These are phyloP conservation scores for Zalaria sp. DNA, from an alignment of 2,329 filamentous ascomycete genomes.

Conservation along the genomic window DNA sequence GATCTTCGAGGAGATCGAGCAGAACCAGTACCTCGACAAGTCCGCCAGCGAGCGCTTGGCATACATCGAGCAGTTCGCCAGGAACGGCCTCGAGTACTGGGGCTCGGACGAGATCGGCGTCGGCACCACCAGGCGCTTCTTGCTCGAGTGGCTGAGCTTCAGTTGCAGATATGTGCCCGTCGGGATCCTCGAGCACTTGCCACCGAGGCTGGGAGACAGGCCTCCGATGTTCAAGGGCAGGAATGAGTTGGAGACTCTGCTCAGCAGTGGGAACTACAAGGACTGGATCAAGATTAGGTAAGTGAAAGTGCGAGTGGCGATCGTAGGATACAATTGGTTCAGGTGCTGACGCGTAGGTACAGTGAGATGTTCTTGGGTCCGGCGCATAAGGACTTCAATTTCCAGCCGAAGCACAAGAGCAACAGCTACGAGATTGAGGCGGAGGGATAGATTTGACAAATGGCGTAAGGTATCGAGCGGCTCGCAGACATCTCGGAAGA, in stretches of 20 bases:
- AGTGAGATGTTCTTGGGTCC: conserved; percentile 98
- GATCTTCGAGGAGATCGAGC: conserved; percentile 93
- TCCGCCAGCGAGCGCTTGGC: conserved; percentile 71
- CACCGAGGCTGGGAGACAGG: conserved; percentile 77
- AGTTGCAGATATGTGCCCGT: conserved; percentile 82
- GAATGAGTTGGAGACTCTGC: conserved; percentile 84
- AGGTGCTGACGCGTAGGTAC: background rate
- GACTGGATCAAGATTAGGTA: conserved; percentile 99
- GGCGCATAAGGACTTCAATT: conserved; percentile 78
- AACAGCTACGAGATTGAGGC: conserved; percentile 77
- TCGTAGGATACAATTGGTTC: conserved; percentile 17
- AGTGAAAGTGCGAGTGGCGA: conserved; percentile 20
- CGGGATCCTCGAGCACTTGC: conserved; percentile 75
- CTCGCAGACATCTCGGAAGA: too few relatives aligned
- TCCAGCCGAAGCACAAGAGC: conserved; percentile 95
- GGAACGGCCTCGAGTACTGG: conserved; percentile 88
- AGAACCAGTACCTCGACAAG: conserved; percentile 91
- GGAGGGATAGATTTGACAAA: conserved; percentile 33
- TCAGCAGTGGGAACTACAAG: conserved; percentile 81
- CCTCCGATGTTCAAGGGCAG: conserved; percentile 73
- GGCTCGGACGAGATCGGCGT: conserved; percentile 90
- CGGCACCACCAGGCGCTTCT: conserved; percentile 77
- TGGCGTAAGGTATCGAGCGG: background rate
- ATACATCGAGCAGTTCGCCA: conserved; percentile 79
- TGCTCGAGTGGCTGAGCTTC: conserved; percentile 94